Evolutionary conservation across 2,329 filamentous ascomycete species (phyloP), one percentile per base, ranked within the genome.

Genomic region (Claviceps sp.): DNA sequence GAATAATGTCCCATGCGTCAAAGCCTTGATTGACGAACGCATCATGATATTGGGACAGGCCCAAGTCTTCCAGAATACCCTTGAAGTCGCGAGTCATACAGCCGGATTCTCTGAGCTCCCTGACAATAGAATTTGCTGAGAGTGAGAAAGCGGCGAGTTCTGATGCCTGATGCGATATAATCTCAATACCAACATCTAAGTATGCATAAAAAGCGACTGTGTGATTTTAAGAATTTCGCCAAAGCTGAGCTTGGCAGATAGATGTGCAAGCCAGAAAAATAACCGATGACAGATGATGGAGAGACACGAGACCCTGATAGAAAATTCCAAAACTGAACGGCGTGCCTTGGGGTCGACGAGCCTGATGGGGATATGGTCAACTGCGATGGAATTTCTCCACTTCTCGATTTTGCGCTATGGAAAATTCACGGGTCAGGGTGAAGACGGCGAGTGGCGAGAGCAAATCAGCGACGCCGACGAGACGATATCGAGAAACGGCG

Each of bases 1-100:
- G 73, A 51, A 91, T 82, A 1, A 83, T 89, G 37, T 88, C 85
- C 87, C 87, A 91, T 11, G 82, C 81, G 65, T 93, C 87, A 65
- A 93, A 93, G 3, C 87, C 87, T 67, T 91, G 86, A 50, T 86
- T 80, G 44, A 87, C 64, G 59, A 93, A 86, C 52, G 74, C 69
- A 58, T 83, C 75, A 54, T 86, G 77, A 69, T 93, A 91, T 68
- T 89, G 85, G 69, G 79, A 74, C 66, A 93, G 76, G 64, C 86
- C 86, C 73, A 91, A 74, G 74, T 86, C 84, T 68, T 79, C 76
- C 64, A 91, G 81, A 58, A 83, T 77, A 39, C 74, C 68, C 58
- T 74, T 78, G 61, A 93, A 72, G 66, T 80, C 76, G 57, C 69
- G 70, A 75, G 75, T 79, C 69, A 71, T 71, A 54, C 58, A 63